phyloP scores from a whole-genome alignment of 768 basidiomycete species.

The Cytidiella melzeri region DNA sequence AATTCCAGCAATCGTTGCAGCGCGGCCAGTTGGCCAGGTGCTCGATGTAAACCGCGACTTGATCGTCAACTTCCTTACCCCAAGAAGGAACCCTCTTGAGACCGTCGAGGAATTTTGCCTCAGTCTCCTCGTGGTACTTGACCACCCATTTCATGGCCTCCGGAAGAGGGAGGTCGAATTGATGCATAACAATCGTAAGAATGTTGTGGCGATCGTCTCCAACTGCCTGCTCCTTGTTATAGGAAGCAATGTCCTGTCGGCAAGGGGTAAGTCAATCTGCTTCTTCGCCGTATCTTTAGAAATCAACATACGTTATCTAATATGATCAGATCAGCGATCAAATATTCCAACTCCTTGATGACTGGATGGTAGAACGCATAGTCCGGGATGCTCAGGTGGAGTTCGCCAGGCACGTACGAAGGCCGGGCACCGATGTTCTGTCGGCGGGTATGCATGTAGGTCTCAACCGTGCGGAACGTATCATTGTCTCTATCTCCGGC shows the following conservation, averaged over 20 bases:
- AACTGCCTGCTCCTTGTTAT: conserved; percentile 24
- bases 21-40: conserved; percentile 24
- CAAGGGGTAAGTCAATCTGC: background rate
- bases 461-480: conserved; percentile 16
- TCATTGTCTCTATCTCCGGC: conserved; percentile 18
- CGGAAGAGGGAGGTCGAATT: conserved; percentile 13
- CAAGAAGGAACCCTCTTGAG: conserved; percentile 24
- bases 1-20: conserved; percentile 25
- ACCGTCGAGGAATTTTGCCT: conserved; percentile 17
- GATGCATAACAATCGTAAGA: conserved; percentile 22
- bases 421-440: conserved; percentile 20
- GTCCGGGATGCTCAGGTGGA: conserved; percentile 55
- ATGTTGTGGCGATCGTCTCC: conserved; percentile 24
- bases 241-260: conserved; percentile 24
- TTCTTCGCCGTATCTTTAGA: background rate
- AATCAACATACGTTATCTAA: conserved; percentile 51
- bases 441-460: conserved; percentile 20
- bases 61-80: conserved; percentile 20
- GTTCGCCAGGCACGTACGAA: conserved; percentile 18
- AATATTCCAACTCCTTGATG: conserved; percentile 45
- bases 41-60: conserved; percentile 22
- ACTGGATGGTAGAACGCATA: conserved; percentile 47
- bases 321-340: conserved; percentile 54
- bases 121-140: conserved; percentile 12
- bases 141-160: conserved; percentile 17